Percentiles rank a stretch among this genome's conserved stretches.
phyloP scores from a whole-genome alignment of 208 protist species.

The Blastocrithidia nonstop region DNA sequence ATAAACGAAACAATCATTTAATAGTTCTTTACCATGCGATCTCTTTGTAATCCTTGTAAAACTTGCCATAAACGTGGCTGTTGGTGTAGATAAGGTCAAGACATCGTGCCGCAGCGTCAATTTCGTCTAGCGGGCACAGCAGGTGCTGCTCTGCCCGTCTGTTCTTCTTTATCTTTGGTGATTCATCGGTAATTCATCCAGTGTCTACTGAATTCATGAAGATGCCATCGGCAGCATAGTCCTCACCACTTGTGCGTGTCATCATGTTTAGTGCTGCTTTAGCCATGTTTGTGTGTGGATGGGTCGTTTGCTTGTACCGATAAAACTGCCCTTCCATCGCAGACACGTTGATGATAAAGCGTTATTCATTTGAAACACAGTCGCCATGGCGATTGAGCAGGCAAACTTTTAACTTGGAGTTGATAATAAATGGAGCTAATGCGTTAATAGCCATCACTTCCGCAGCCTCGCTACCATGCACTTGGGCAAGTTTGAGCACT shows the following conservation, averaged over 20 bases:
- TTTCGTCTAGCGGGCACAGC: conserved; percentile 87
- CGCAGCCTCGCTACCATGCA: conserved; percentile 84
- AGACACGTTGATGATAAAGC: conserved; percentile 95
- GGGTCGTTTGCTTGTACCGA: conserved; percentile 83
- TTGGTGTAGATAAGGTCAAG: conserved; percentile 89
- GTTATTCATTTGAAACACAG: conserved; percentile 29
- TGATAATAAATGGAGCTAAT: conserved; percentile 92
- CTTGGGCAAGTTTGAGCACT: conserved; percentile 79
- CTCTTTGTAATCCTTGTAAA: conserved; percentile 85
- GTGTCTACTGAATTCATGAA: conserved; percentile 97
- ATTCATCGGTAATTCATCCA: conserved; percentile 96
- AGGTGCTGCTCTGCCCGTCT: conserved; percentile 34
- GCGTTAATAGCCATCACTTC: conserved; percentile 95
- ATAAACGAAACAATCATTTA: too few species aligned
- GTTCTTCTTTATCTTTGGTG: conserved; percentile 76
- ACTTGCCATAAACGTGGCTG: conserved; percentile 57
- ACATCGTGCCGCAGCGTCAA: conserved; percentile 92
- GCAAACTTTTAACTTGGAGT: conserved; percentile 80
- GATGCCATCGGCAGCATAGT: conserved; percentile 86
- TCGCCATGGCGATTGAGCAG: conserved; percentile 56
- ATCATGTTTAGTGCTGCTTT: conserved; percentile 98
- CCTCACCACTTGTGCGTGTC: conserved; percentile 86
- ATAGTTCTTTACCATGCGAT: conserved; percentile 85
- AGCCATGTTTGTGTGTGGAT: conserved; percentile 97
- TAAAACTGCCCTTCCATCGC: conserved; percentile 97